Evolutionary conservation across 1,139 yeast genomes (phyloP).

Genomic region (Magnusiomyces fungicola): DNA sequence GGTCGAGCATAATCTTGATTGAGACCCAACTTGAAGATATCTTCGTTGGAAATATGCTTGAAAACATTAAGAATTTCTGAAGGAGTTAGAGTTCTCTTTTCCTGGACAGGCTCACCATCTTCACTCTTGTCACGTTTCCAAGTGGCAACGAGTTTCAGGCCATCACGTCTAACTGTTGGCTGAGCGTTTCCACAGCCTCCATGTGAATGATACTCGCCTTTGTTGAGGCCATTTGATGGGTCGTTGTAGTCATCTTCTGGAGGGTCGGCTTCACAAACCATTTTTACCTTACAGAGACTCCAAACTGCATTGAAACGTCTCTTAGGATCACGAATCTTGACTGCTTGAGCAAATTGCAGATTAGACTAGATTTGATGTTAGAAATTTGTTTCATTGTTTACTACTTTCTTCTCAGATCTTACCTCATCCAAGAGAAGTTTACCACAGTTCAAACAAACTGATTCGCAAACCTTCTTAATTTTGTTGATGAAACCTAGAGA

Average conservation of each 20-base stretch:
- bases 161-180: constrained; percentile 94
- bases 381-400: too few species aligned
- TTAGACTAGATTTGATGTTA: constrained; percentile 30
- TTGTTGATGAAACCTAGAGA: constrained; percentile 58
- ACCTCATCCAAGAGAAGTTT: constrained; percentile 81
- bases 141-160: constrained; percentile 91
- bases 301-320: constrained; percentile 95
- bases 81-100: constrained; percentile 81
- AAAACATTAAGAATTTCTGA: constrained; percentile 85
- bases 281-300: constrained; percentile 83
- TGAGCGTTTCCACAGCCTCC: constrained; percentile 99
- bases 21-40: constrained; percentile 75
- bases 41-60: constrained; percentile 83
- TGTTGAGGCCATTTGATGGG: constrained; percentile 34
- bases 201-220: constrained; percentile 46
- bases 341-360: constrained; percentile 82
- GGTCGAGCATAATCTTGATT: constrained; percentile 97
- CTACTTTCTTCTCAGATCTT: too few species aligned
- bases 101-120: constrained; percentile 86
- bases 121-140: constrained; percentile 83
- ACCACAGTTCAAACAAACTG: constrained; percentile 98
- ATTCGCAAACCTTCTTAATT: constrained; percentile 91
- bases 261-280: constrained; percentile 91
- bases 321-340: constrained; percentile 86
- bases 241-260: constrained; percentile 43